phyloP scores from a whole-genome alignment of 2,329 filamentous ascomycete species.

The Pochonia chlamydosporia region DNA sequence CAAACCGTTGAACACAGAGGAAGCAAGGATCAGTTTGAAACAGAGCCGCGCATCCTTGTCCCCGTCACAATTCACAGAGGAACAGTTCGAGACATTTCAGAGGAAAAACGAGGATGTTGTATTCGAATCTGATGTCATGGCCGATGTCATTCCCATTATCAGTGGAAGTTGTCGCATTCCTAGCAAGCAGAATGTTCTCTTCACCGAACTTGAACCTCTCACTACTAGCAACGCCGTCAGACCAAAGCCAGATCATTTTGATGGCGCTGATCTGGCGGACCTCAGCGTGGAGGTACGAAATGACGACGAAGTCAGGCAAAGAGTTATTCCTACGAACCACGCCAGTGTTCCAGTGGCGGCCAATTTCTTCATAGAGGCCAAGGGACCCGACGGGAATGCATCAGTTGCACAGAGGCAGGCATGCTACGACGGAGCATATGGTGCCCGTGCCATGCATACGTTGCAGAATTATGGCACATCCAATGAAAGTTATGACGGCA shows the following conservation, averaged over 20 bases:
- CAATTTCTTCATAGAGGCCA: slow-evolving; percentile 33
- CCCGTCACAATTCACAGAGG: neutral
- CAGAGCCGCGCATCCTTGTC: neutral
- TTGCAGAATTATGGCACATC: slow-evolving; percentile 26
- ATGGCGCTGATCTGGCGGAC: neutral
- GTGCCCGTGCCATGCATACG: slow-evolving; percentile 26
- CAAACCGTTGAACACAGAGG: slow-evolving; percentile 19
- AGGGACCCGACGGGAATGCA: slow-evolving; percentile 23
- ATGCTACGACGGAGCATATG: slow-evolving; percentile 27
- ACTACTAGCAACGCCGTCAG: slow-evolving; percentile 23
- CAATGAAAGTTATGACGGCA: slow-evolving; percentile 27
- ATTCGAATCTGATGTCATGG: neutral
- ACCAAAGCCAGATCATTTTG: slow-evolving; percentile 12
- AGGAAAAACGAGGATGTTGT: neutral
- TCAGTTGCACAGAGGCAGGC: slow-evolving; percentile 25
- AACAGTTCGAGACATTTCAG: neutral
- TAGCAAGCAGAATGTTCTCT: slow-evolving; percentile 4
- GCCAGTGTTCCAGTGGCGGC: slow-evolving; percentile 24
- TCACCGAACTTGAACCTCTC: slow-evolving; percentile 25
- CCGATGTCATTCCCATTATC: slow-evolving; percentile 6
- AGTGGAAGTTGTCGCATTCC: slow-evolving; percentile 16
- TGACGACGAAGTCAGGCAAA: neutral
- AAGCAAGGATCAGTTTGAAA: neutral
- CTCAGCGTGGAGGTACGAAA: neutral
- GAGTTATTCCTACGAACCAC: slow-evolving; percentile 27